Conservation (phyloP, 2,329 filamentous ascomycete genomes). For the Thelonectria rubi region DNA sequence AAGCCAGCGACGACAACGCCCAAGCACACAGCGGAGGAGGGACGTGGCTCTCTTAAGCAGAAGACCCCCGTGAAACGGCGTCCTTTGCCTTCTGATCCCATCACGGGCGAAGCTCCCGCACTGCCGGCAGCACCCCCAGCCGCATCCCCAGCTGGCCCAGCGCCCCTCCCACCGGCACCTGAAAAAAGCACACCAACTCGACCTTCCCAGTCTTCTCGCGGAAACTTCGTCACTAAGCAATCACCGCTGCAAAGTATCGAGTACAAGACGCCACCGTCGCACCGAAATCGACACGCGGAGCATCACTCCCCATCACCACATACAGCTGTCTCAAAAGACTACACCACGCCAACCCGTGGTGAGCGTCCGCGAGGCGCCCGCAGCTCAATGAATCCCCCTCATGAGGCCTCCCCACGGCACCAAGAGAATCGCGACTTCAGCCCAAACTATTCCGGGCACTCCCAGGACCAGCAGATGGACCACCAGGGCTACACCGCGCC, state of each 20-base stretch:
- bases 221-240: slow-evolving; percentile 57
- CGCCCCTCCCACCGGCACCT: slow-evolving; percentile 46
- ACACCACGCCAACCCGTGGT: slow-evolving; percentile 34
- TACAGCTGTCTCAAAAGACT: slow-evolving; percentile 32
- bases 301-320: slow-evolving; percentile 49
- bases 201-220: slow-evolving; percentile 53
- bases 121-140: slow-evolving; percentile 12
- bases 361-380: slow-evolving; percentile 45
- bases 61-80: slow-evolving; percentile 79
- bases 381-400: slow-evolving; percentile 48
- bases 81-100: slow-evolving; percentile 83
- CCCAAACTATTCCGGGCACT: slow-evolving; percentile 40
- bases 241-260: slow-evolving; percentile 64
- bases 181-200: slow-evolving; percentile 59
- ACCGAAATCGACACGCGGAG: slow-evolving; percentile 48
- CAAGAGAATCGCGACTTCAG: slow-evolving; percentile 51
- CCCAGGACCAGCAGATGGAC: slow-evolving; percentile 51
- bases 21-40: slow-evolving; percentile 52
- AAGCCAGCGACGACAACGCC: slow-evolving; percentile 66
- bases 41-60: slow-evolving; percentile 54
- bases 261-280: slow-evolving; percentile 55
- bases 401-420: slow-evolving; percentile 47
- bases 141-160: slow-evolving; percentile 43
- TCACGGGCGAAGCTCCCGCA: slow-evolving; percentile 58
- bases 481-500: slow-evolving; percentile 48